Conservation (phyloP, 2,329 filamentous ascomycete species). For the Colletotrichum orchidophilum region DNA sequence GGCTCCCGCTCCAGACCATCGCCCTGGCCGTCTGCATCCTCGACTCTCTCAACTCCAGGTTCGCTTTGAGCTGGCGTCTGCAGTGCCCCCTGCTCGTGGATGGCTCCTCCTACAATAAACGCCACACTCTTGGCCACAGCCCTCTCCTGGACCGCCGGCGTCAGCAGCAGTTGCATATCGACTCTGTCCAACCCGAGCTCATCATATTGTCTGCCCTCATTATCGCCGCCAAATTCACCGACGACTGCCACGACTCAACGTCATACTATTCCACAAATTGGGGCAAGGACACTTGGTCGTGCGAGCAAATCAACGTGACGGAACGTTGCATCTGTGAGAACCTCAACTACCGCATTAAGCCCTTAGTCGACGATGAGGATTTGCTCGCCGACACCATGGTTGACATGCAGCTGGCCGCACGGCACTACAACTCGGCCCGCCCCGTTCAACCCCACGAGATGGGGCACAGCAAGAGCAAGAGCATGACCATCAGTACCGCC, state of each 20-base stretch:
- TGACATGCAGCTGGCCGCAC: constrained; percentile 70
- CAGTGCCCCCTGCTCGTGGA: constrained; percentile 59
- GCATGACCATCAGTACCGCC: constrained; percentile 50
- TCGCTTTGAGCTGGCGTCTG: constrained; percentile 70
- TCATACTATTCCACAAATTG: constrained; percentile 63
- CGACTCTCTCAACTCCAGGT: constrained; percentile 70
- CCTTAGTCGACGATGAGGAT: constrained; percentile 64
- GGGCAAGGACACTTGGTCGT: constrained; percentile 66
- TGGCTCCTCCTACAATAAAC: constrained; percentile 45
- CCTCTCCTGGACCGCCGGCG: constrained; percentile 40
- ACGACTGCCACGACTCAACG: constrained; percentile 65
- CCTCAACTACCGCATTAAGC: constrained; percentile 70
- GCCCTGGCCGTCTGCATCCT: constrained; percentile 74
- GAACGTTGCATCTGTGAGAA: constrained; percentile 72
- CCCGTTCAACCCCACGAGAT: constrained; percentile 21
- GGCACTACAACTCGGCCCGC: constrained; percentile 40
- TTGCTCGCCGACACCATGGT: constrained; percentile 67
- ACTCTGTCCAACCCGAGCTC: constrained; percentile 69
- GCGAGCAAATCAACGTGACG: constrained; percentile 70
- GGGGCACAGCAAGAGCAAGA: constrained; percentile 46
- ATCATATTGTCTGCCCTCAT: constrained; percentile 71
- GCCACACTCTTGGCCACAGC: constrained; percentile 58
- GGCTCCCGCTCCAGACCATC: constrained; percentile 68
- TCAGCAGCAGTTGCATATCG: constrained; percentile 61
- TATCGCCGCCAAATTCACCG: constrained; percentile 72